Evolutionary conservation across 2,329 filamentous ascomycete species (phyloP), one percentile per base, ranked within the genome.

Genomic region (Knoxdaviesia capensis): DNA sequence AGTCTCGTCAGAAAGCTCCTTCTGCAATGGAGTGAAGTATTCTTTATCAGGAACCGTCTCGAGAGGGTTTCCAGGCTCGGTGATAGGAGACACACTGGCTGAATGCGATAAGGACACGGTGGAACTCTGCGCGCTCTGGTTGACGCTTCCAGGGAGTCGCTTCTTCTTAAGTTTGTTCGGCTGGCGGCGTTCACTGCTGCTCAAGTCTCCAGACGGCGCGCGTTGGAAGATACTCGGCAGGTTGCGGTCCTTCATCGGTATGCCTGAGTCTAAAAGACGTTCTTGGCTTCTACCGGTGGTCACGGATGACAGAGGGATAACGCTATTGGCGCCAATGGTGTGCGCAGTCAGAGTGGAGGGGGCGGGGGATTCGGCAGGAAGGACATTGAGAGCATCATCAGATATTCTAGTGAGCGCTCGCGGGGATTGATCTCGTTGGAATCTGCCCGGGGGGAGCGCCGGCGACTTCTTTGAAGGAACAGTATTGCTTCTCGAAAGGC

Each of bases 121-220:
- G 10, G 90, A 96, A 54, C 87, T 94, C 48, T 94, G 86, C 0
- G 88, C 87, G 54, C 88, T 94, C 20, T 78, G 79, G 50, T 85
- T 87, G 28, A 80, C 61, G 52, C 82, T 84, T 36, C 76, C 78
- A 0, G 82, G 78, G 43, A 81, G 64, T 47, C 77, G 69, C 59
- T 84, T 94, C 65, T 96, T 96, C 57, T 80, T 81, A 41, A 98
- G 64, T 59, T 94, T 94, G 53, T 94, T 94, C 0, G 86, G 84
- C 54, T 79, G 80, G 38, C 82, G 73, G 51, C 71, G 77, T 47
- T 77, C 77, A 11, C 64, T 68, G 28, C 61, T 58, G 33, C 44
- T 44, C 2, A 20, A 20, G 36, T 74, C 71, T 30, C 62, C 66
- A 1, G 69, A 68, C 1, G 79, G 74, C 3, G 80, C 78, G 48